A percentile compares a stretch with the other conserved stretches of the same genome.
Evolutionary conservation across 202 grass and related monocot genomes (phyloP).

Genomic region (Setaria viridis): DNA sequence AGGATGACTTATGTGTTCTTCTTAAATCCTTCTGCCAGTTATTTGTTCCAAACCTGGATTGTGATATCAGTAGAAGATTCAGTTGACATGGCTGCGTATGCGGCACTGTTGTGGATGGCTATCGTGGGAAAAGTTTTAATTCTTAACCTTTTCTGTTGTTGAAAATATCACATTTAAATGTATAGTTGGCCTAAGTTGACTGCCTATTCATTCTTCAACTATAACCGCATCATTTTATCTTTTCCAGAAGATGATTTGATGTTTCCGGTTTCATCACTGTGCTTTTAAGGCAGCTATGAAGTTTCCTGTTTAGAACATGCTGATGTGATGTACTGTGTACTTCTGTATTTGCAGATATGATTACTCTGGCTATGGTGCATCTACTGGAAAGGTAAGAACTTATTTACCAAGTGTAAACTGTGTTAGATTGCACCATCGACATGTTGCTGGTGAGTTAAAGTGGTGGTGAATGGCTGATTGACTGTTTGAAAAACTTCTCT

Average conservation of each 20-base stretch:
- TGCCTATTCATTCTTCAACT: constrained; percentile 12
- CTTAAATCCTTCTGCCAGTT: neutral
- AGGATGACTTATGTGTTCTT: neutral
- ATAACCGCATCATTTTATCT: neutral
- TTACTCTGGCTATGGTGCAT: constrained; percentile 97
- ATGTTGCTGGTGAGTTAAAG: neutral
- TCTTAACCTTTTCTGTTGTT: neutral
- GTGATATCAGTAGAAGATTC: constrained; percentile 19
- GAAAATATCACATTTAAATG: constrained; percentile 4
- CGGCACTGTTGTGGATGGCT: too few relatives aligned
- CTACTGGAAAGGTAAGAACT: constrained; percentile 75
- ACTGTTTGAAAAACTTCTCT: neutral
- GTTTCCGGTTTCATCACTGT: neutral
- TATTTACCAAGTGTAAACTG: neutral
- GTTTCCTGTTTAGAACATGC: constrained; percentile 31
- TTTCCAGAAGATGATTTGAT: neutral
- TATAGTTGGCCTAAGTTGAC: neutral
- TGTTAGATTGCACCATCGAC: constrained; percentile 1
- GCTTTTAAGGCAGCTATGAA: constrained; percentile 27
- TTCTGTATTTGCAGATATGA: constrained; percentile 79
- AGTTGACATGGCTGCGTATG: neutral
- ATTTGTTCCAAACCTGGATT: neutral
- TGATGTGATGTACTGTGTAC: constrained; percentile 40
- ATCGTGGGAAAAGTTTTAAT: too few relatives aligned
- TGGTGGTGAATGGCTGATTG: constrained; percentile 18